Evolutionary conservation across 2,329 filamentous ascomycete genomes (phyloP).

Genomic region (Trichothecium sympodiale): DNA sequence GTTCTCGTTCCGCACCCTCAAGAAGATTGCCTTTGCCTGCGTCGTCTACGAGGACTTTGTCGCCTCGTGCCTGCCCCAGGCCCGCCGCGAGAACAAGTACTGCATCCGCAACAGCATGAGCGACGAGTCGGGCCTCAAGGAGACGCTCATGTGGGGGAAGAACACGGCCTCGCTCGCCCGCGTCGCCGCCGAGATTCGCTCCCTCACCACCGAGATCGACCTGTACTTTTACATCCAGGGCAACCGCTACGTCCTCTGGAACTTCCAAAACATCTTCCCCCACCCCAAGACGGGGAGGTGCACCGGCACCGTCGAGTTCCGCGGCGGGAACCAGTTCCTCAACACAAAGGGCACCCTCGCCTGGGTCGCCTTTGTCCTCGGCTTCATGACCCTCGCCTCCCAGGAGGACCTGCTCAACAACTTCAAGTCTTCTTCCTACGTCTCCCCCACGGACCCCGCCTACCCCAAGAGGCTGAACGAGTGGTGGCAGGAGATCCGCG

Average conservation of each 20-base stretch:
- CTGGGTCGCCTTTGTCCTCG: conserved; percentile 27
- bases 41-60: conserved; percentile 23
- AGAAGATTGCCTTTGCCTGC: conserved; percentile 25
- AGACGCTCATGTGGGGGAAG: conserved; percentile 17
- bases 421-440: conserved; percentile 15
- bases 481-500: conserved; percentile 23
- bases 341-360: conserved; percentile 23
- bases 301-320: conserved; percentile 26
- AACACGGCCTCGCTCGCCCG: conserved; percentile 12
- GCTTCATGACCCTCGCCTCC: conserved; percentile 23
- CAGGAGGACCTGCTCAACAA: conserved; percentile 22
- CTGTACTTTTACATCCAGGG: conserved; percentile 27
- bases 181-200: conserved; percentile 18
- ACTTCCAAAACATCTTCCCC: conserved; percentile 27
- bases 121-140: conserved; percentile 16
- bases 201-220: conserved; percentile 15
- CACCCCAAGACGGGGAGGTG: conserved; percentile 24
- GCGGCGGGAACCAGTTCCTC: conserved; percentile 27
- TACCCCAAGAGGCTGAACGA: conserved; percentile 17
- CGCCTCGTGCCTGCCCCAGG: conserved; percentile 17
- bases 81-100: conserved; percentile 23
- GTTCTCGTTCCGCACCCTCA: conserved; percentile 23
- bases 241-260: conserved; percentile 27
- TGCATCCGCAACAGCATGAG: conserved; percentile 21
- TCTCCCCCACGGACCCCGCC: conserved; percentile 14